Evolutionary conservation across 2,329 filamentous ascomycete species (phyloP).

Genomic region (Xylariaceae sp.): DNA sequence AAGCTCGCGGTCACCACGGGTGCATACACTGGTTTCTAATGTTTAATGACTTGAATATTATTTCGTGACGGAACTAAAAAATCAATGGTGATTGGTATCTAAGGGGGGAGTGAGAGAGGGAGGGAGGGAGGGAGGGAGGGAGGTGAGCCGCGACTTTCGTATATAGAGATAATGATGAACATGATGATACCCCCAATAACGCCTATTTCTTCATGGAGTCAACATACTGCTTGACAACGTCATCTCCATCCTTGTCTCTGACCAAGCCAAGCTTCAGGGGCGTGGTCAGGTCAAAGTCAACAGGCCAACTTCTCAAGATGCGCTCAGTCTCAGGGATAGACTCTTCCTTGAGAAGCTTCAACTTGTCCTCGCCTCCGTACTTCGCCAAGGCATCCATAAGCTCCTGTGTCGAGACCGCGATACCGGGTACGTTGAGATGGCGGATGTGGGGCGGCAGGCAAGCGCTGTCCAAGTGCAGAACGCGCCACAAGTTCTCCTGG

Average conservation of each 20-base stretch:
- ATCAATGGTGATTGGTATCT: too few species aligned
- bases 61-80: too few species aligned
- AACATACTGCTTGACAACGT: slow-evolving; percentile 53
- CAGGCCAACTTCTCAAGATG: slow-evolving; percentile 57
- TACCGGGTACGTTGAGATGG: slow-evolving; percentile 53
- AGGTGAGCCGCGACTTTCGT: too few species aligned
- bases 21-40: slow-evolving; percentile 9
- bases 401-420: slow-evolving; percentile 54
- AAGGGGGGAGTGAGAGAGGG: too few species aligned
- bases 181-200: too few species aligned
- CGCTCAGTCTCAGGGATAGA: slow-evolving; percentile 48
- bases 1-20: slow-evolving; percentile 30
- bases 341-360: slow-evolving; percentile 49
- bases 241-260: slow-evolving; percentile 47
- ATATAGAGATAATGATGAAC: too few species aligned
- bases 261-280: slow-evolving; percentile 47
- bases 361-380: slow-evolving; percentile 50
- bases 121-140: too few species aligned
- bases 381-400: slow-evolving; percentile 54
- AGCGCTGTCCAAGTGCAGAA: slow-evolving; percentile 36
- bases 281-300: slow-evolving; percentile 49
- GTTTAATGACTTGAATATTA: not conserved
- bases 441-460: slow-evolving; percentile 44
- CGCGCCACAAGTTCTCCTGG: slow-evolving; percentile 48
- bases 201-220: slow-evolving; percentile 29